Evolutionary conservation across 805 yeast genomes (phyloP).

Genomic region (Saturnispora gosingensis): DNA sequence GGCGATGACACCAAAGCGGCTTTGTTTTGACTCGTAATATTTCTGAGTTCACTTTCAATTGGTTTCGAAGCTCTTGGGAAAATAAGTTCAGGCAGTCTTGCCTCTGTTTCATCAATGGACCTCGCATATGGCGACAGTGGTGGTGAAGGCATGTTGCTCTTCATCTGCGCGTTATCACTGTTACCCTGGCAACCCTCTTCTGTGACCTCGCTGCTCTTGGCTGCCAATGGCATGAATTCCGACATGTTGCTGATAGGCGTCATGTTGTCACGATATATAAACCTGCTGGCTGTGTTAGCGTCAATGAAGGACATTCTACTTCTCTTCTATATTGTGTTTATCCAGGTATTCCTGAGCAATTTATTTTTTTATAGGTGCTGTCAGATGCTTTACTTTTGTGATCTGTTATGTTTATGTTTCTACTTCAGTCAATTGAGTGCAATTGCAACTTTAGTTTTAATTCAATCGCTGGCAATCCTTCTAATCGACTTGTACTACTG

Average conservation of each 20-base stretch:
- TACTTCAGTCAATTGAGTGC: background rate
- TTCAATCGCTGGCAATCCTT: too few relatives aligned
- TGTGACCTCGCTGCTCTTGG: background rate
- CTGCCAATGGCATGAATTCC: background rate
- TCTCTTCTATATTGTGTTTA: background rate
- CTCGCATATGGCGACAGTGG: constrained; percentile 31
- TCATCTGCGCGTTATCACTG: background rate
- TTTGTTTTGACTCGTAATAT: background rate
- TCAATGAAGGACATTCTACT: background rate
- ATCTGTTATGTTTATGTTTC: background rate
- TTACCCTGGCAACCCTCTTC: background rate
- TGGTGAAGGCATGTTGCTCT: constrained; percentile 26
- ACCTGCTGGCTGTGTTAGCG: background rate
- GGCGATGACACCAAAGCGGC: background rate
- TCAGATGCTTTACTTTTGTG: background rate
- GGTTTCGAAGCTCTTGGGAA: constrained; percentile 21
- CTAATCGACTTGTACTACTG: background rate
- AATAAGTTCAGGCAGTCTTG: constrained; percentile 21
- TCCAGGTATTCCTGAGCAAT: background rate
- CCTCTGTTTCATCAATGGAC: constrained; percentile 19
- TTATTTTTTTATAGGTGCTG: background rate
- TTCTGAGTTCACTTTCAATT: constrained; percentile 10
- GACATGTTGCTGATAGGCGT: constrained; percentile 1
- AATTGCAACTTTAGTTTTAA: background rate
- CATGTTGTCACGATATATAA: background rate